Conservation (phyloP, 192 early-diverging fungal species). For the Backusella circina region DNA sequence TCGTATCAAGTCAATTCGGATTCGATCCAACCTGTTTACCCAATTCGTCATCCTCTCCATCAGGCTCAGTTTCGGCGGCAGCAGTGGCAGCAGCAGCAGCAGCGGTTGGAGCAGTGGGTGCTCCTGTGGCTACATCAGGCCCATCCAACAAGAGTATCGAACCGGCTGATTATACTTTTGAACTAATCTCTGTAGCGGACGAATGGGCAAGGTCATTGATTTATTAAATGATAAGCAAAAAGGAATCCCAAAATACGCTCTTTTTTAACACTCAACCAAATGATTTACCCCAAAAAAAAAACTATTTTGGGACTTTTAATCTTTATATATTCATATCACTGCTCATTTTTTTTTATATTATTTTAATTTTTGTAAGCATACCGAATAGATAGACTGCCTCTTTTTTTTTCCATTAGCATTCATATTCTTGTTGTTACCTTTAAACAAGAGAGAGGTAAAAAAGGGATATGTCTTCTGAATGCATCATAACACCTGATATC, state of each 20-base stretch:
- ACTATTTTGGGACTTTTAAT: neutral
- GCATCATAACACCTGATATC: neutral
- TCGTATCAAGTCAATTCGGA: neutral
- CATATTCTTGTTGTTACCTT: neutral
- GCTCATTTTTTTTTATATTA: neutral
- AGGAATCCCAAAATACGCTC: neutral
- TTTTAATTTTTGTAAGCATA: neutral
- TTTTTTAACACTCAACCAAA: neutral
- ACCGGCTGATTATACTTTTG: conserved; percentile 36
- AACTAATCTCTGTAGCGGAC: conserved; percentile 33
- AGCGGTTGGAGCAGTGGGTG: conserved; percentile 15
- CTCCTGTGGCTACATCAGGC: conserved; percentile 9
- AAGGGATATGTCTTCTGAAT: neutral
- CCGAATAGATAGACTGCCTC: neutral
- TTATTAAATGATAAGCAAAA: conserved; percentile 9
- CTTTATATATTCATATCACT: neutral
- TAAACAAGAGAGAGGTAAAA: neutral
- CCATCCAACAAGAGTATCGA: conserved; percentile 23
- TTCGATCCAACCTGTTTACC: conserved; percentile 8
- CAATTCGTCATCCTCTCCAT: neutral
- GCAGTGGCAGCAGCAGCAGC: conserved; percentile 11
- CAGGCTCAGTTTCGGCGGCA: conserved; percentile 1
- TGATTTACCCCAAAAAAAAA: neutral
- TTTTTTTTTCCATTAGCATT: neutral
- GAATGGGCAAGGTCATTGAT: conserved; percentile 29